These are phyloP conservation scores for Priceomyces castillae DNA, from an alignment of 805 yeast genomes.

Conservation along the genomic window DNA sequence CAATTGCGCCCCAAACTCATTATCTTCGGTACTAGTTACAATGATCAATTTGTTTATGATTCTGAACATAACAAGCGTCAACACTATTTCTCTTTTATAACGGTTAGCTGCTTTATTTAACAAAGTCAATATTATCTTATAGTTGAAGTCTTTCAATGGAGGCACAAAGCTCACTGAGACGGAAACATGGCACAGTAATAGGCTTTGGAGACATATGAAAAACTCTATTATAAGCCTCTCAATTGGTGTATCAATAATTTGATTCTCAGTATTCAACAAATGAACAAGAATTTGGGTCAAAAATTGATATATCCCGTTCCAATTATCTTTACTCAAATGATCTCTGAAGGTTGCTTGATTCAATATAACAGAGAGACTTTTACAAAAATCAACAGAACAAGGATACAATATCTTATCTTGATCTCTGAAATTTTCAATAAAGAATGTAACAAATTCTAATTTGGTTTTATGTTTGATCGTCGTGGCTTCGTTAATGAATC, in stretches of 20 bases:
- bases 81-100: constrained; percentile 23
- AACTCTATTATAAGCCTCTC: constrained; percentile 23
- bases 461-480: constrained; percentile 22
- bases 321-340: constrained; percentile 28
- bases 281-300: constrained; percentile 12
- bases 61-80: constrained; percentile 28
- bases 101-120: constrained; percentile 14
- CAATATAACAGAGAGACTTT: constrained; percentile 19
- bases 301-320: constrained; percentile 25
- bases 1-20: constrained; percentile 34
- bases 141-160: constrained; percentile 13
- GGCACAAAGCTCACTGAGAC: constrained; percentile 19
- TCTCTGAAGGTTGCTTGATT: constrained; percentile 25
- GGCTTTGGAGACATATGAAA: constrained; percentile 14
- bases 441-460: constrained; percentile 14
- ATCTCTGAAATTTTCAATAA: constrained; percentile 18
- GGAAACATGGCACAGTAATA: constrained; percentile 22
- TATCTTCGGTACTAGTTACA: constrained; percentile 40
- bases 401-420: constrained; percentile 17
- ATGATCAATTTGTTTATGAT: constrained; percentile 47
- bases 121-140: constrained; percentile 18
- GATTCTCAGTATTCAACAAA: constrained; percentile 10
- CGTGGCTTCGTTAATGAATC: constrained; percentile 11
- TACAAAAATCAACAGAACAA: constrained; percentile 24
- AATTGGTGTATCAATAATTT: constrained; percentile 4